Conservation (phyloP, 192 early-diverging fungal genomes). For the Mortierella claussenii region DNA sequence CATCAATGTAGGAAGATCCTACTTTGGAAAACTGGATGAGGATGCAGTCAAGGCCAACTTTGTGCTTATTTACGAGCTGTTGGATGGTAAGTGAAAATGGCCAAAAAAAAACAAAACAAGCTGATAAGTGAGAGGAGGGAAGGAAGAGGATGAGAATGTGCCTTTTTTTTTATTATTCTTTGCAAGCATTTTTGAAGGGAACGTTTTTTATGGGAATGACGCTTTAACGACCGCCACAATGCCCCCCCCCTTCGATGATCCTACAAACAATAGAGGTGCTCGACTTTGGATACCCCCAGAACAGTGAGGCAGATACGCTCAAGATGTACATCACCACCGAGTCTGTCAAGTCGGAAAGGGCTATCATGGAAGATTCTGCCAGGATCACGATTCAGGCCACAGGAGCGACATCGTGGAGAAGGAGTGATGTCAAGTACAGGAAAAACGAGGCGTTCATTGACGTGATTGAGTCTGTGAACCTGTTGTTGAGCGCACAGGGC, state of each 20-base stretch:
- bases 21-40: conserved; percentile 88
- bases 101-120: not conserved
- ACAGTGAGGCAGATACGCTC: conserved; percentile 83
- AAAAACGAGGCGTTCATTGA: conserved; percentile 97
- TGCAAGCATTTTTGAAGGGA: not conserved
- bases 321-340: conserved; percentile 91
- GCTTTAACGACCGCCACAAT: no score
- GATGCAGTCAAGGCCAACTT: conserved; percentile 89
- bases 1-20: conserved; percentile 75
- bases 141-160: not conserved
- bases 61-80: conserved; percentile 86
- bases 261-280: conserved; percentile 76
- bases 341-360: conserved; percentile 80
- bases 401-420: conserved; percentile 92
- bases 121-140: not conserved
- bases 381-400: conserved; percentile 97
- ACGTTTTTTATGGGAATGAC: no score
- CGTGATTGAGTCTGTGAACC: conserved; percentile 97
- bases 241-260: no score
- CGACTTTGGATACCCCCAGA: conserved; percentile 91
- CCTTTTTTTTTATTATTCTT: not conserved
- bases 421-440: conserved; percentile 93
- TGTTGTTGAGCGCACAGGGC: conserved; percentile 82
- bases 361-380: conserved; percentile 67
- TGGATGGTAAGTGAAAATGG: conserved; percentile 76